phyloP scores from a whole-genome alignment of 805 yeast species.

The Schwanniomyces vanrijiae region DNA sequence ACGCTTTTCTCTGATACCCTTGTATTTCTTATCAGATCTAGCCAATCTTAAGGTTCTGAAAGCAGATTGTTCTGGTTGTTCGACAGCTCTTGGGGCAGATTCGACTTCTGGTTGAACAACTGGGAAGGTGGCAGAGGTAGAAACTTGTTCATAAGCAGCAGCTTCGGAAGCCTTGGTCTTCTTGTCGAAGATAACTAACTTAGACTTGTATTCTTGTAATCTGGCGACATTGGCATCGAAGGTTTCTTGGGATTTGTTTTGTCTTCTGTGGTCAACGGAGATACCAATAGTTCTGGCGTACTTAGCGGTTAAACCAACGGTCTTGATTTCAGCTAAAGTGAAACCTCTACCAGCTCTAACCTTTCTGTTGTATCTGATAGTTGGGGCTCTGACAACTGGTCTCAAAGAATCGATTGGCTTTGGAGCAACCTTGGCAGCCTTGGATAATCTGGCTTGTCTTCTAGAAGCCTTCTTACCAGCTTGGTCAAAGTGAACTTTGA shows the following conservation, averaged over 20 bases:
- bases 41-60: constrained; percentile 95
- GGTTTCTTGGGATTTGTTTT: constrained; percentile 95
- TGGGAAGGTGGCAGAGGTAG: constrained; percentile 86
- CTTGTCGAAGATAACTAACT: constrained; percentile 94
- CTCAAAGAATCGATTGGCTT: constrained; percentile 94
- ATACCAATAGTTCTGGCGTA: constrained; percentile 98
- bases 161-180: constrained; percentile 72
- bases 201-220: constrained; percentile 93
- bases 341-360: constrained; percentile 99
- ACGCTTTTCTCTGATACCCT: constrained; percentile 97
- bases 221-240: constrained; percentile 94
- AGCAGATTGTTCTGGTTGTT: constrained; percentile 68
- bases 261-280: constrained; percentile 99
- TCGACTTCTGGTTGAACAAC: constrained; percentile 75
- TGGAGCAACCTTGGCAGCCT: constrained; percentile 96
- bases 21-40: constrained; percentile 89
- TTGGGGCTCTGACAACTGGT: constrained; percentile 99
- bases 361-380: constrained; percentile 98
- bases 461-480: constrained; percentile 99
- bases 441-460: constrained; percentile 90
- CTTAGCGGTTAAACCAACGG: constrained; percentile 87
- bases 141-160: constrained; percentile 66
- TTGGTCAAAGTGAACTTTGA: constrained; percentile 99
- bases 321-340: constrained; percentile 96
- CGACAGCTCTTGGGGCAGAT: constrained; percentile 86